phyloP scores from a whole-genome alignment of 116 monocot genomes.

The Phalaenopsis hybrid region DNA sequence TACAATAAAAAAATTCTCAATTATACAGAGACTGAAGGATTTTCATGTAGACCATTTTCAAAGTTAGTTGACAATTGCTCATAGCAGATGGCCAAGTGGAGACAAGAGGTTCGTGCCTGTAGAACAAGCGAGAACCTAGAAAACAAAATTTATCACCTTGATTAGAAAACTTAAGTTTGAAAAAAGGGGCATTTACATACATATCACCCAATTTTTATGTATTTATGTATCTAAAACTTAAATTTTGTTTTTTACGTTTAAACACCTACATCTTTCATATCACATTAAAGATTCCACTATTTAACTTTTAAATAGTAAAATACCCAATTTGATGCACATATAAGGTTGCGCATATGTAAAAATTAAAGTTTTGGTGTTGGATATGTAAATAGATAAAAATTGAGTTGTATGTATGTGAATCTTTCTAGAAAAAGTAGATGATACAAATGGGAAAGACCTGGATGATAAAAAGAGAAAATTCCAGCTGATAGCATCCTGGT shows the following conservation, averaged over 20 bases:
- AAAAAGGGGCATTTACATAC: no score
- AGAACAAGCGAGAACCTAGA: slow-evolving; percentile 3
- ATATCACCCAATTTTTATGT: no score
- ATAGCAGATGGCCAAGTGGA: neutral
- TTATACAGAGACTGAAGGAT: neutral
- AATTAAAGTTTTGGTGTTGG: no score
- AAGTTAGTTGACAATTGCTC: neutral
- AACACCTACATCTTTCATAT: no score
- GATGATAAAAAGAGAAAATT: neutral
- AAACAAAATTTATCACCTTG: neutral
- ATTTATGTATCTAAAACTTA: no score
- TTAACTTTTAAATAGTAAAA: no score
- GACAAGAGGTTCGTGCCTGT: neutral
- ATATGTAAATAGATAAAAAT: no score
- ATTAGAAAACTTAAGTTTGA: neutral
- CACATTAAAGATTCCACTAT: no score
- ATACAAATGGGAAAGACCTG: slow-evolving; percentile 1
- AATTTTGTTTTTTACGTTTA: no score
- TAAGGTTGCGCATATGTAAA: no score
- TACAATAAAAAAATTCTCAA: neutral
- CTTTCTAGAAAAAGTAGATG: neutral
- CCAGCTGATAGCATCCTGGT: slow-evolving; percentile 3
- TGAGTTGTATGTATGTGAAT: neutral
- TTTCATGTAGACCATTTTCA: neutral
- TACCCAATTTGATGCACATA: no score